phyloP scores from a whole-genome alignment of 352 stramenopile genomes.

The Ochromonadaceae sp. region DNA sequence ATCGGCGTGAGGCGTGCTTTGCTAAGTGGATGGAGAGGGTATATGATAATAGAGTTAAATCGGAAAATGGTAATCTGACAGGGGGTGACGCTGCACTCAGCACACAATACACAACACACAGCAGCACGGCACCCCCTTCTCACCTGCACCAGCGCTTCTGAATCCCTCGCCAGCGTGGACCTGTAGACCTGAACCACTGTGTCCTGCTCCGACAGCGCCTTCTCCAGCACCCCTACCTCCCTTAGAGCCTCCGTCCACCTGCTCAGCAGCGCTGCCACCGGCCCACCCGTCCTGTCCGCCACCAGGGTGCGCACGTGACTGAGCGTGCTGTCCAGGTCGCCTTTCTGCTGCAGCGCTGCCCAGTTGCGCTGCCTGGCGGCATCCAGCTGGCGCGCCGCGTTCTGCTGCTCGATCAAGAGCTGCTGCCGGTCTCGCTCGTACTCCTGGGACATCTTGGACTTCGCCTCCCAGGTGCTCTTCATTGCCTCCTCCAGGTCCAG shows the following conservation, averaged over 20 bases:
- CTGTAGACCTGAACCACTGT: background rate
- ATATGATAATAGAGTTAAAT: too few species aligned
- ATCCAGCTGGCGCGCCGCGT: background rate
- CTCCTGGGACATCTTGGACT: slow-evolving; percentile 57
- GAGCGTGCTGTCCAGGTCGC: background rate
- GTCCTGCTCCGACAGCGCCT: background rate
- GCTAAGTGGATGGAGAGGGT: too few species aligned
- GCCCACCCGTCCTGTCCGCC: too few species aligned
- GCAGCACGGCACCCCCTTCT: too few species aligned
- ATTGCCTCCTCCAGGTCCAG: background rate
- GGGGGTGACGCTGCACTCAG: too few species aligned
- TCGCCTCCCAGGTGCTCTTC: slow-evolving; percentile 55
- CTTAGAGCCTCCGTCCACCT: background rate
- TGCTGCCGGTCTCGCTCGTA: slow-evolving; percentile 61
- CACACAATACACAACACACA: too few species aligned
- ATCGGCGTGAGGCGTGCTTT: too few species aligned
- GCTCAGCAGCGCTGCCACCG: too few species aligned
- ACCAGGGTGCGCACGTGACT: background rate
- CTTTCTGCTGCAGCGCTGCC: slow-evolving; percentile 3
- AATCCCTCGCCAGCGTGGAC: background rate
- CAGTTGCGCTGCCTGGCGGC: background rate
- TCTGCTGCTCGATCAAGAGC: slow-evolving; percentile 22
- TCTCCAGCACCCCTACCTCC: background rate
- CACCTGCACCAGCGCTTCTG: background rate
- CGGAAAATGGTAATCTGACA: too few species aligned